Evolutionary conservation across 2,329 filamentous ascomycete species (phyloP).

Genomic region (Lachnellula occidentalis): DNA sequence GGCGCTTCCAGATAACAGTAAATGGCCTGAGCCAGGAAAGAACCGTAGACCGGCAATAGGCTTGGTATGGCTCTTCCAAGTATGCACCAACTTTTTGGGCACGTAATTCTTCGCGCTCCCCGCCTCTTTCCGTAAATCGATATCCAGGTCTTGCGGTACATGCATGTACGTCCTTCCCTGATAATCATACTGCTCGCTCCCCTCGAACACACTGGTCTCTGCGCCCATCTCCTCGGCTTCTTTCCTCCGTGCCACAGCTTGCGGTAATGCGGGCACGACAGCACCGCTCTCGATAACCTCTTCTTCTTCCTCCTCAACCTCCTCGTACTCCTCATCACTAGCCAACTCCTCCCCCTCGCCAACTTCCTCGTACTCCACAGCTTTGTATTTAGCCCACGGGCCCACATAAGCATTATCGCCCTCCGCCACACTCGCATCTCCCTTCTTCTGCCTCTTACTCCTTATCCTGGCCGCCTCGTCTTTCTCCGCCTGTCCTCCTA

Average conservation of each 20-base stretch:
- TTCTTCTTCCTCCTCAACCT: conserved; percentile 66
- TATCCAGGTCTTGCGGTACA: conserved; percentile 81
- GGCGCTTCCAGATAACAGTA: conserved; percentile 83
- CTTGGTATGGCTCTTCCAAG: conserved; percentile 80
- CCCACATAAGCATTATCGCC: conserved; percentile 86
- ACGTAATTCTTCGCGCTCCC: conserved; percentile 84
- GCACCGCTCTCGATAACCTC: conserved; percentile 61
- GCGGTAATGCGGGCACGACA: conserved; percentile 50
- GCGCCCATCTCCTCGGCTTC: conserved; percentile 54
- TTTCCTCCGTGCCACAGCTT: conserved; percentile 50
- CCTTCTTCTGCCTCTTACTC: conserved; percentile 77
- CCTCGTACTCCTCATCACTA: conserved; percentile 73
- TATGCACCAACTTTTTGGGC: conserved; percentile 88
- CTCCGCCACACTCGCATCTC: conserved; percentile 76
- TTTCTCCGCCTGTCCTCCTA: conserved; percentile 55
- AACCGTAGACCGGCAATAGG: conserved; percentile 85
- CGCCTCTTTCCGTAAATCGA: conserved; percentile 76
- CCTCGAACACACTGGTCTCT: conserved; percentile 86
- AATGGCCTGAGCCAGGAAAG: conserved; percentile 81
- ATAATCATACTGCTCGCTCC: conserved; percentile 79
- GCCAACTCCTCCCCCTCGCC: conserved; percentile 68
- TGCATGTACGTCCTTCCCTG: conserved; percentile 98
- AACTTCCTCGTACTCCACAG: conserved; percentile 68
- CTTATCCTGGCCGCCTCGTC: conserved; percentile 63
- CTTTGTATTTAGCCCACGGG: conserved; percentile 83